Conservation (phyloP, 257 asterid species). For the Linaria vulgaris region DNA sequence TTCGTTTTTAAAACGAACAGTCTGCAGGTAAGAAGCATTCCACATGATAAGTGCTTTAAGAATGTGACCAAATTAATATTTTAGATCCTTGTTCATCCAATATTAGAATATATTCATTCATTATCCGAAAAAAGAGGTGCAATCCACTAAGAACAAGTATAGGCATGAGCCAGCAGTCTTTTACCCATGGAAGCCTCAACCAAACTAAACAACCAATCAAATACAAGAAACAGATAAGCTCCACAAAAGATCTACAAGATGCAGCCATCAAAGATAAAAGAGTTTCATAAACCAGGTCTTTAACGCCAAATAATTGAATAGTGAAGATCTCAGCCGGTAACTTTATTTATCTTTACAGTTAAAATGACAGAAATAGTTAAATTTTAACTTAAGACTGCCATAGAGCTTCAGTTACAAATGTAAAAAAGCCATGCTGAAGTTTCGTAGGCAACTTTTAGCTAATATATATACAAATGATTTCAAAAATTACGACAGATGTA, state of each 20-base stretch:
- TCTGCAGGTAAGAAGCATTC: slow-evolving; percentile 46
- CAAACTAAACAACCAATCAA: background rate
- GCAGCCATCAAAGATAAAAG: slow-evolving; percentile 6
- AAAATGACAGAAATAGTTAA: background rate
- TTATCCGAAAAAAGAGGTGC: background rate
- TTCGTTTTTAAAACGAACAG: slow-evolving; percentile 97
- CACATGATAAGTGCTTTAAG: slow-evolving; percentile 21
- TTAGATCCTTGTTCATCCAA: background rate
- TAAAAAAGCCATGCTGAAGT: slow-evolving; percentile 9
- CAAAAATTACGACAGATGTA: slow-evolving; percentile 23
- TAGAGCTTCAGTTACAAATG: background rate
- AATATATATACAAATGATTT: slow-evolving; percentile 6
- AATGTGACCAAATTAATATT: background rate
- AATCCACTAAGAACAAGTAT: background rate
- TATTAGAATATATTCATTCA: background rate
- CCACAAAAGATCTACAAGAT: too few relatives aligned
- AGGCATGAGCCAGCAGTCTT: background rate
- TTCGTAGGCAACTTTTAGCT: background rate
- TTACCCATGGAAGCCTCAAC: background rate
- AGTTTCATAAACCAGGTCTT: background rate
- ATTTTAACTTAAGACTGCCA: background rate
- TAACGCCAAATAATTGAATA: background rate
- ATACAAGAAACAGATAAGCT: too few relatives aligned
- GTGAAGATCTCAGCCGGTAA: background rate
- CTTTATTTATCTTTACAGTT: background rate